A percentile compares a stretch with the other conserved stretches of the same genome.
phyloP scores from a whole-genome alignment of 148 eudicot genomes.

The Agrostemma githago region DNA sequence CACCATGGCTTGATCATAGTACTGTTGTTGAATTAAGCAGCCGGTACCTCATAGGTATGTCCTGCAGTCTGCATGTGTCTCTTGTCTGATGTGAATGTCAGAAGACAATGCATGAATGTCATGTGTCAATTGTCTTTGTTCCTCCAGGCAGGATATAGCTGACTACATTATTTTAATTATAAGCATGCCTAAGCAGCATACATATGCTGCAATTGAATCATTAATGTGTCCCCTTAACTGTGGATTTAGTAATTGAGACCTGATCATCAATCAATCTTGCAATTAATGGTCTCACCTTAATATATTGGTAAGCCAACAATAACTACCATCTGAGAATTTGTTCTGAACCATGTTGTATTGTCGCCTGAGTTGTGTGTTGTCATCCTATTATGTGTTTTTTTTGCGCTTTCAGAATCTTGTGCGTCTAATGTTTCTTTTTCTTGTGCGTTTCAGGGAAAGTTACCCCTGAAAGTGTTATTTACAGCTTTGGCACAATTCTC shows the following conservation, averaged over 20 bases:
- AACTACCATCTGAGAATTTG: not conserved
- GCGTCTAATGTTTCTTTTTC: conserved; percentile 11
- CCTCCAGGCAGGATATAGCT: not conserved
- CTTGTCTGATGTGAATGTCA: not conserved
- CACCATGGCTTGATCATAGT: not conserved
- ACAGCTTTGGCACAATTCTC: conserved; percentile 84
- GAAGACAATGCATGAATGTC: not conserved
- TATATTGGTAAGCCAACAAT: not conserved
- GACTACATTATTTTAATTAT: conserved; percentile 9
- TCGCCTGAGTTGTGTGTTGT: not conserved
- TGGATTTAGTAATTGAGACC: not conserved
- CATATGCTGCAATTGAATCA: conserved; percentile 5
- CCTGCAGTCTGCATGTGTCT: not conserved
- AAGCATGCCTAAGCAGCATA: not conserved
- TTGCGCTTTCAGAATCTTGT: not conserved
- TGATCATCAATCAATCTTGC: not conserved
- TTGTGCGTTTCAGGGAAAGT: conserved; percentile 61
- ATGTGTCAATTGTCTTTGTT: conserved; percentile 3
- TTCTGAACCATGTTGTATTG: not conserved
- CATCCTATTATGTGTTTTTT: not conserved
- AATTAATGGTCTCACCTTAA: not conserved
- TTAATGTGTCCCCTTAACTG: not conserved
- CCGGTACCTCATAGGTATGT: not conserved
- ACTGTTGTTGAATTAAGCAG: not conserved
- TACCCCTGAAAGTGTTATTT: conserved; percentile 77